phyloP scores from a whole-genome alignment of 208 protist species.

The Strigomonas culicis region DNA sequence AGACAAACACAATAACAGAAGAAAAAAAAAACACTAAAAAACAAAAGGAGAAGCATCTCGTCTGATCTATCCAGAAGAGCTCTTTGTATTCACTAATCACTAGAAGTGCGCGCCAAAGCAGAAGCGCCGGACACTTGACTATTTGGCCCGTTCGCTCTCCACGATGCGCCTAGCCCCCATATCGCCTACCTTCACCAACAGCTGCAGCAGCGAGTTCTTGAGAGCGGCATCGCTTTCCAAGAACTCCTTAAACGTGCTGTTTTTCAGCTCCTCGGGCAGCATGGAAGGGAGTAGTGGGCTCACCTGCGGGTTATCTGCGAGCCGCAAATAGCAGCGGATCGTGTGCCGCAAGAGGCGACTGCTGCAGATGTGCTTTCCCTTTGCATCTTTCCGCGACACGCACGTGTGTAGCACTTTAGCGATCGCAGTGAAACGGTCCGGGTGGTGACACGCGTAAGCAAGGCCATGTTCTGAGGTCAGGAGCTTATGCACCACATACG shows the following conservation, averaged over 20 bases:
- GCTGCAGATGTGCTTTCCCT: constrained; percentile 66
- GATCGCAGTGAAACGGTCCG: constrained; percentile 95
- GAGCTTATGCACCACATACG: constrained; percentile 99
- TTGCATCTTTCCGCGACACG: constrained; percentile 83
- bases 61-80: background rate
- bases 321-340: constrained; percentile 97
- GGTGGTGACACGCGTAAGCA: constrained; percentile 96
- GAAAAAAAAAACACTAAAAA: background rate
- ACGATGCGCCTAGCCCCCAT: constrained; percentile 50
- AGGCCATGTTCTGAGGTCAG: constrained; percentile 97
- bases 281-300: constrained; percentile 64
- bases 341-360: constrained; percentile 97
- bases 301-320: constrained; percentile 94
- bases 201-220: constrained; percentile 73
- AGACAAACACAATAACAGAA: background rate
- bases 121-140: no score
- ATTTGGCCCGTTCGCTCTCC: background rate
- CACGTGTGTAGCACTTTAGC: constrained; percentile 94
- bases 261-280: constrained; percentile 83
- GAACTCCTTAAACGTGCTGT: constrained; percentile 72
- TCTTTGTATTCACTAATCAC: background rate
- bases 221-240: constrained; percentile 67
- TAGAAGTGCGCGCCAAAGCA: no score
- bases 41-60: constrained; percentile 3
- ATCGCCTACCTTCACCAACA: constrained; percentile 84